Base-by-base conservation (phyloP, 805 yeast species). In the Kregervanrija fluxuum region DNA sequence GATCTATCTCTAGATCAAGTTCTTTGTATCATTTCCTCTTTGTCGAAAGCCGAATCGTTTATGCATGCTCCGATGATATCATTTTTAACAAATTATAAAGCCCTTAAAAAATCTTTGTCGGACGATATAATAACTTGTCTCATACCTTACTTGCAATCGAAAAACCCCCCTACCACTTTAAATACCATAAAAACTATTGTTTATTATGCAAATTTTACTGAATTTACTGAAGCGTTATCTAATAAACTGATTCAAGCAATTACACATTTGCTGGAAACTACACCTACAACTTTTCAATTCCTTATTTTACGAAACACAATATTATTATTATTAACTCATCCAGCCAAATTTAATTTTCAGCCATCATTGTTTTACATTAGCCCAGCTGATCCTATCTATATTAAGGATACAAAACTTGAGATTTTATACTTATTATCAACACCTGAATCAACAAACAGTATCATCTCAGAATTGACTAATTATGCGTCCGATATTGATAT, bases 391-490 rank as follows among this genome's bases (percentile, higher is more conserved):
- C 93, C 95, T 1, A 78, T 85, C 16, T 91, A 86, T 60, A 80
- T 91, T 57, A 87, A 89, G 60, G 91, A 88, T 54, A 85, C 96
- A 5, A 91, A 91, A 57, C 68, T 91, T 38, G 97, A 91, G 59
- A 83, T 93, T 47, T 79, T 91, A 16, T 86, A 85, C 54, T 67
- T 87, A 33, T 67, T 91, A 39, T 95, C 97, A 1, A 74, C 79
- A 55, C 80, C 77, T 43, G 51, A 61, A 9, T 85, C 85, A 54
- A 69, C 83, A 38, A 69, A 67, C 5, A 64, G 71, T 34, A 87
- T 91, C 1, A 66, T 90, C 38, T 66, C 77, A 13, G 98, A 90
- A 59, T 63, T 90, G 42, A 83, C 80, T 50, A 95, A 85, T 54
- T 90, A 90, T 61, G 95, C 95, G 4, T 77, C 88, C 0, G 96